phyloP scores from a whole-genome alignment of 139 green algal species.

The Ostreobium quekettii region DNA sequence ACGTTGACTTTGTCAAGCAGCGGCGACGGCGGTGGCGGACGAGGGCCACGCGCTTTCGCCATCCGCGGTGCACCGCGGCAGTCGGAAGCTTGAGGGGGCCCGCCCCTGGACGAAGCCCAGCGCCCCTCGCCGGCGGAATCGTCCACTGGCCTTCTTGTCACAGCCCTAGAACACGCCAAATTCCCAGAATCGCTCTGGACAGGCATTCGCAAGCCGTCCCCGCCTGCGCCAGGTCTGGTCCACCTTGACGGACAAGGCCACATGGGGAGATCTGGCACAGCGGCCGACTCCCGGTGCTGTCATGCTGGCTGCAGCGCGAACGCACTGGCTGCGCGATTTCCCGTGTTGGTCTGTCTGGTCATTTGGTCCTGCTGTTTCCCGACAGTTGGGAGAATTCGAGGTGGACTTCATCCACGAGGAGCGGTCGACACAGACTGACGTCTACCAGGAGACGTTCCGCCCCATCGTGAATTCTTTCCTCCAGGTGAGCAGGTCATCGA shows the following conservation, averaged over 20 bases:
- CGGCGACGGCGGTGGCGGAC: too few relatives aligned
- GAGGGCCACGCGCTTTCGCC: background rate
- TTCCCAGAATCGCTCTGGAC: background rate
- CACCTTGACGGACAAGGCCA: too few relatives aligned
- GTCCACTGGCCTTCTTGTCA: background rate
- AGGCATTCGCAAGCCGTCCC: background rate
- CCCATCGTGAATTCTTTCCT: conserved; percentile 13
- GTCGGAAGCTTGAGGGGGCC: too few relatives aligned
- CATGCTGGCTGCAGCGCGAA: background rate
- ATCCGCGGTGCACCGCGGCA: background rate
- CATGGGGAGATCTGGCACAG: too few relatives aligned
- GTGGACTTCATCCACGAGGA: conserved; percentile 8
- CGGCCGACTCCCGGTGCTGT: background rate
- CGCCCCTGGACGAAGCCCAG: background rate
- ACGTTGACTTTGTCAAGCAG: too few relatives aligned
- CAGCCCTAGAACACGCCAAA: background rate
- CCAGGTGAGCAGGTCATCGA: too few relatives aligned
- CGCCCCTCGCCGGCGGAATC: too few relatives aligned
- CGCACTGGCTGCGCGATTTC: background rate
- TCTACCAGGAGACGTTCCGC: conserved; percentile 12
- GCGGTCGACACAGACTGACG: background rate
- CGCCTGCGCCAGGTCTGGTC: too few relatives aligned
- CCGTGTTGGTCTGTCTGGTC: background rate
- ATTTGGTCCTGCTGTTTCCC: background rate
- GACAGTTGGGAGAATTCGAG: conserved; percentile 8